A percentile compares a stretch with the other conserved stretches of the same genome.
phyloP scores from a whole-genome alignment of 2,329 filamentous ascomycete species.

The Coniella vitis region DNA sequence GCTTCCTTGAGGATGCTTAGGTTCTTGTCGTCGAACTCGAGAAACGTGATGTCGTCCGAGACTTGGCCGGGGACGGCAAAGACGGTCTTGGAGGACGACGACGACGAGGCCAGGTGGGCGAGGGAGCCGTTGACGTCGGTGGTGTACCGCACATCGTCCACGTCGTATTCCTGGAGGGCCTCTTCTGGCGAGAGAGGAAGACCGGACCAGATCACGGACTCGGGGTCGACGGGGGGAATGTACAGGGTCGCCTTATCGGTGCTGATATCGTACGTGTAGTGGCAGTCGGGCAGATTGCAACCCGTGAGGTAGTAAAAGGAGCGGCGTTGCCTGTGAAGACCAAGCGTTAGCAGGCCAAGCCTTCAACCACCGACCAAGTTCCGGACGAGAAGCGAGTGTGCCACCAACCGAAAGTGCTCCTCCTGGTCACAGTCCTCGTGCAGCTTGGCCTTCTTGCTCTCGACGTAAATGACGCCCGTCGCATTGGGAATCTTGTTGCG shows the following conservation, averaged over 20 bases:
- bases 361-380: too few species aligned
- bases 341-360: too few species aligned
- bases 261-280: conserved; percentile 73
- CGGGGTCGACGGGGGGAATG: conserved; percentile 83
- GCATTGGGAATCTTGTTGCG: conserved; percentile 56
- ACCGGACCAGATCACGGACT: conserved; percentile 88
- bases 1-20: conserved; percentile 49
- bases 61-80: conserved; percentile 77
- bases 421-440: conserved; percentile 86
- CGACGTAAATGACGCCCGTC: conserved; percentile 76
- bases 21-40: conserved; percentile 61
- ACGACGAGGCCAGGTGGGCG: conserved; percentile 40
- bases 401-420: conserved; percentile 63
- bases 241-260: conserved; percentile 73
- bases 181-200: conserved; percentile 72
- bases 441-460: conserved; percentile 73
- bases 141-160: conserved; percentile 69
- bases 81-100: conserved; percentile 41
- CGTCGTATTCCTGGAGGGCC: conserved; percentile 69
- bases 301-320: conserved; percentile 95
- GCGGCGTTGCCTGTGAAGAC: conserved; percentile 64
- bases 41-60: conserved; percentile 63
- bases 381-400: too few species aligned
- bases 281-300: conserved; percentile 71
- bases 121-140: conserved; percentile 71